Evolutionary conservation across 140 eudicot genomes (phyloP).

Genomic region (Bidens hawaiensis): DNA sequence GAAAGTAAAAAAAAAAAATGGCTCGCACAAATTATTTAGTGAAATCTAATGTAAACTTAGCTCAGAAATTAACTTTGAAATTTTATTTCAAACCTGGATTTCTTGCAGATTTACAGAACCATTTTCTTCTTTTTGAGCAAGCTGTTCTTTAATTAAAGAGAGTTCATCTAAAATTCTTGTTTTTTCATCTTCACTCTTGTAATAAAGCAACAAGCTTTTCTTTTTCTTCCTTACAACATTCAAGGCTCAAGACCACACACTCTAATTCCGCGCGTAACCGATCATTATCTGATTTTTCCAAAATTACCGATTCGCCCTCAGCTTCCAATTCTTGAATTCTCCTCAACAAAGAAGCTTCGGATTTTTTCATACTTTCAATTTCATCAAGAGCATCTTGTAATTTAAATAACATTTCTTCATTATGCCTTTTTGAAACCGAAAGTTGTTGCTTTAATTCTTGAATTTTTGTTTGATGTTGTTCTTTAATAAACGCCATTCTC

Average conservation of each 20-base stretch:
- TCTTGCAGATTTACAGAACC: conserved; percentile 13
- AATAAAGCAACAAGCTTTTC: conserved; percentile 58
- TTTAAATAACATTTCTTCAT: conserved; percentile 85
- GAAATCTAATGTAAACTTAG: background rate
- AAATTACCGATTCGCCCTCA: conserved; percentile 39
- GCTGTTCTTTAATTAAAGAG: conserved; percentile 32
- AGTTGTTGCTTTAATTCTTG: conserved; percentile 85
- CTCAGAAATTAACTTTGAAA: background rate
- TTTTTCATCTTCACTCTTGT: conserved; percentile 54
- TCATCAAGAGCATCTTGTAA: conserved; percentile 88
- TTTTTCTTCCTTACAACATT: conserved; percentile 96
- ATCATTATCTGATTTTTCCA: conserved; percentile 29
- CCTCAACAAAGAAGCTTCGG: conserved; percentile 57
- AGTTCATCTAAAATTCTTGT: conserved; percentile 38
- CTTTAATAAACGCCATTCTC: conserved; percentile 83
- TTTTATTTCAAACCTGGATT: conserved; percentile 33
- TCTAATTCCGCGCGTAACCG: conserved; percentile 68
- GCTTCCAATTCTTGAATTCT: conserved; percentile 79
- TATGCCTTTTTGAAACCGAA: conserved; percentile 70
- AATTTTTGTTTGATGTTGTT: conserved; percentile 68
- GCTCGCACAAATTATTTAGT: too few species aligned
- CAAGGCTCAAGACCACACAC: conserved; percentile 76
- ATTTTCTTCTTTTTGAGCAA: conserved; percentile 20
- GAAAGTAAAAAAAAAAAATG: too few species aligned
- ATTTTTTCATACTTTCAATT: conserved; percentile 60